Base-by-base conservation (phyloP, 2,329 filamentous ascomycete genomes). In the Cadophora sp. region DNA sequence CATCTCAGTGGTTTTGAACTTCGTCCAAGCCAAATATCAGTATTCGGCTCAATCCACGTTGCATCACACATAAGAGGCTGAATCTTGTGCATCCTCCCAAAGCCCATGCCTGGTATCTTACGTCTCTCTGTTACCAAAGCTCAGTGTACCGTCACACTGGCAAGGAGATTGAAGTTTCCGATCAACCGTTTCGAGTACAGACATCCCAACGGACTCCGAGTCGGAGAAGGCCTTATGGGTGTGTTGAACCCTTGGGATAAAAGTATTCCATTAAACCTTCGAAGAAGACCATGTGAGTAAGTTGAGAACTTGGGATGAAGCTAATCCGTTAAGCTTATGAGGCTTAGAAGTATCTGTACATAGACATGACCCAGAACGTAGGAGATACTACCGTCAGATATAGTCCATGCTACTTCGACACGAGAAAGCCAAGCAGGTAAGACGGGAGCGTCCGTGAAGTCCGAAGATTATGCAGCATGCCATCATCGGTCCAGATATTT, bases 391-490 rank as follows among this genome's bases (percentile, higher is more conserved):
- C 26, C 24, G 5, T 59, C 31, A 43, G 26, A 8, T n/a, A 48
- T 22, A 6, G 43, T 48, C 43, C 22, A 48, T 48, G 19, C 19
- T 22, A 48, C 43, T 48, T 48, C 19, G 43, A 22, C 12, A 48
- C 19, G 31, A 40, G 22, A 59, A 40, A 37, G 58, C 40, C 37
- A 60, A 60, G 58, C 40, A 46, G 24, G 26, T 48, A 11, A 62
- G 37, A 62, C 59, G 59, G 40, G 59, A 62, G 59, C 40, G 26
- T 62, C 59, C 59, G 40, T 62, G 6, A 14, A 48, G 34, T 46
- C 40, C 40, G 26, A 26, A 29, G 34, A 14, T 31, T 50, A 43
- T 48, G 59, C 59, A 62, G 24, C 40, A 22, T 34, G 59, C 59
- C 40, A 48, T 48, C 40, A 50, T 62, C 27, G 26, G 34, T 2